These are phyloP conservation scores for Eucalyptus tenuipes DNA, from an alignment of 345 rosid species.

Conservation along the genomic window DNA sequence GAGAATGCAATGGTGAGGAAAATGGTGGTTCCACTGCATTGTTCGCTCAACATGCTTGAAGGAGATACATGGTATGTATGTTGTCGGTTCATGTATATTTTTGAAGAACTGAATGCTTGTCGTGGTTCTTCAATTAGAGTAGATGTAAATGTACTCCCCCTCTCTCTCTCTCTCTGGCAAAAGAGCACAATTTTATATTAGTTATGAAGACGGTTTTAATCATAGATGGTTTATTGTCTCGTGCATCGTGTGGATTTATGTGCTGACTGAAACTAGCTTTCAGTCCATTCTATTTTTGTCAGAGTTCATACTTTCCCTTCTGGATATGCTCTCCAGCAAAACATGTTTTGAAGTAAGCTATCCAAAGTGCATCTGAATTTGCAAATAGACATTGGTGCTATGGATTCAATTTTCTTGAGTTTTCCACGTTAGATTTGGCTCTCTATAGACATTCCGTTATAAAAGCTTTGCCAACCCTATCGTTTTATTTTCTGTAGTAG, in stretches of 20 bases:
- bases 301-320: constrained; percentile 62
- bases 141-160: neutral
- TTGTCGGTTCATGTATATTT: neutral
- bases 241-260: neutral
- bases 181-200: neutral
- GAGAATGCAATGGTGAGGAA: constrained; percentile 25
- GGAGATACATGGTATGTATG: constrained; percentile 76
- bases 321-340: constrained; percentile 41
- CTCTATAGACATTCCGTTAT: neutral
- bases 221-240: neutral
- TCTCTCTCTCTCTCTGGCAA: no score
- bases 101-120: neutral
- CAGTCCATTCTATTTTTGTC: constrained; percentile 25
- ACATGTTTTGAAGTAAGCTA: constrained; percentile 69
- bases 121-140: neutral
- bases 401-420: neutral
- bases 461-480: neutral
- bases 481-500: neutral
- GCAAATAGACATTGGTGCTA: neutral
- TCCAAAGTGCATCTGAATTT: neutral
- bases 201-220: neutral
- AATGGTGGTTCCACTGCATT: constrained; percentile 40
- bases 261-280: neutral
- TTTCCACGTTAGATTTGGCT: neutral
- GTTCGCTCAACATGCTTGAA: constrained; percentile 89